Base-by-base conservation (phyloP, 2,329 filamentous ascomycete species). In the Geosmithia morbida region DNA sequence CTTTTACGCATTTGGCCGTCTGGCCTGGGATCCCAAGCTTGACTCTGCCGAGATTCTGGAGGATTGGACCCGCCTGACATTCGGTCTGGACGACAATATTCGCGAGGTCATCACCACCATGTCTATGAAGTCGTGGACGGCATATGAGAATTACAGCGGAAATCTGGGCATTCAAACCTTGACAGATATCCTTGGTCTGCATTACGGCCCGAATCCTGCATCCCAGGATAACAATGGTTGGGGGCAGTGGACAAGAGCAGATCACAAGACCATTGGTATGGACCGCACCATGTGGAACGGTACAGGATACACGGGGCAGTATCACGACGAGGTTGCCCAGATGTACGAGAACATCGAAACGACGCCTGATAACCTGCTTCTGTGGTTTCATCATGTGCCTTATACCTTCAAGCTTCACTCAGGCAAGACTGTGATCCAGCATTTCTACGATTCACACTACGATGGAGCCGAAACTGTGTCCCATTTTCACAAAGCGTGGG, bases 381-480 rank as follows among this genome's bases (percentile, higher is more conserved):
- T 86, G 2, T 87, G 82, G 82, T 86, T 86, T 62, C 83, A 86
- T 58, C 83, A 87, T 55, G 79, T 86, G 0, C 72, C 73, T 3
- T 87, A 83, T 57, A 83, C 77, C 0, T 74, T 83, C 40, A 60
- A 58, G 7, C 69, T 86, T 2, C 68, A 78, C 10, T 77, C 72
- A 0, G 78, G 79, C 11, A 75, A 81, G 59, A 83, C 81, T 0
- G 79, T 86, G 2, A 81, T 81, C 46, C 78, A 81, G 54, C 75
- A 81, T 55, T 79, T 81, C 58, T 81, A 81, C 55, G 72, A 81
- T 50, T 75, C 76, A 1, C 78, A 81, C 51, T 80, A 81, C 51
- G 59, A 62, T 7, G 78, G 78, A 7, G 73, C 78, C 5, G 70
- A 67, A n/a, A 74, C 68, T 1, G 81, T 75, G 0, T 77, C 84